Evolutionary conservation across 176 grass and related monocot species (phyloP).

Genomic region (Lolium rigidum): DNA sequence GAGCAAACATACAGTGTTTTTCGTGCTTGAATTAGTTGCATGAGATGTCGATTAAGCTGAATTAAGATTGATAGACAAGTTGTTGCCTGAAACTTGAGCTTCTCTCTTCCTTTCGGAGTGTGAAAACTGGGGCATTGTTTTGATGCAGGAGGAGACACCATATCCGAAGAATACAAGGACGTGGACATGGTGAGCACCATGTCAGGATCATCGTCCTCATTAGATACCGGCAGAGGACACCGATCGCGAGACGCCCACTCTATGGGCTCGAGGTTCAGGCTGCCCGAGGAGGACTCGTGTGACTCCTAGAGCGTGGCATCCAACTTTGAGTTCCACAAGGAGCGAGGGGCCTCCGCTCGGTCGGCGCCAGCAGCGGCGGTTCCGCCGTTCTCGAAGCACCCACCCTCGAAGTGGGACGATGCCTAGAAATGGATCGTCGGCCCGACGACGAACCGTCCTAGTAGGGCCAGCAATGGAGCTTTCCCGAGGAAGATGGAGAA

Average conservation of each 20-base stretch:
- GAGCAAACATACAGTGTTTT: background rate
- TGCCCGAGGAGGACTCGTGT: slow-evolving; percentile 77
- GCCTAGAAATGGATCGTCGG: slow-evolving; percentile 98
- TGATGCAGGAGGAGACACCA: slow-evolving; percentile 46
- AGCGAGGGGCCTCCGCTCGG: slow-evolving; percentile 40
- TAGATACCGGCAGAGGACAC: no score
- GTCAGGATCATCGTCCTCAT: slow-evolving; percentile 62
- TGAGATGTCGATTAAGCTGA: background rate
- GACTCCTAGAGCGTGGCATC: slow-evolving; percentile 77
- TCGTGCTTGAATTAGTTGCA: no score
- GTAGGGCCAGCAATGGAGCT: slow-evolving; percentile 35
- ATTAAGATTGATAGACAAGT: background rate
- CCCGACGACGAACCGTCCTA: slow-evolving; percentile 55
- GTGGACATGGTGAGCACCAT: slow-evolving; percentile 83
- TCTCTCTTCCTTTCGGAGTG: background rate
- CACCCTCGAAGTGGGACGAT: slow-evolving; percentile 96
- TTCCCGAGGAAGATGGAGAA: slow-evolving; percentile 55
- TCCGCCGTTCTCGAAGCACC: slow-evolving; percentile 75
- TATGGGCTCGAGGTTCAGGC: slow-evolving; percentile 48
- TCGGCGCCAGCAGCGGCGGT: slow-evolving; percentile 35
- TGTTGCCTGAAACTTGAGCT: background rate
- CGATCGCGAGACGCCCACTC: slow-evolving; percentile 51
- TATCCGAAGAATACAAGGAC: slow-evolving; percentile 78
- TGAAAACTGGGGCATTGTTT: slow-evolving; percentile 22
- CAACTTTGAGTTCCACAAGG: slow-evolving; percentile 95